Percentiles rank a stretch among this genome's conserved stretches.
Evolutionary conservation across 352 stramenopile species (phyloP).

Genomic region (Lagenidium sp.): DNA sequence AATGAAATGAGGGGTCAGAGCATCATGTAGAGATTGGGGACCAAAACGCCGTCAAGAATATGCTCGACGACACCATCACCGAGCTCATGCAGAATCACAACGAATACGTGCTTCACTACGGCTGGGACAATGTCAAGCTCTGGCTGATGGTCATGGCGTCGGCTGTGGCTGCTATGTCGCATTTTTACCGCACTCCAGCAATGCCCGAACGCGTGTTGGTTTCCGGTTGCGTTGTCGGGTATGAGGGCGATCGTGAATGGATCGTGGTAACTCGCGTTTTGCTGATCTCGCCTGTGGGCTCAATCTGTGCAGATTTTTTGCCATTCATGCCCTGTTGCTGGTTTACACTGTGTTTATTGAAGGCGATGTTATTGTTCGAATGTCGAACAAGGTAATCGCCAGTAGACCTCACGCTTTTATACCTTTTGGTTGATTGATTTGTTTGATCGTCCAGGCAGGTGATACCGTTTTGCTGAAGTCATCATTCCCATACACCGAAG

Average conservation of each 20-base stretch:
- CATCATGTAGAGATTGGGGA: conserved; percentile 67
- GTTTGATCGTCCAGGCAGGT: conserved; percentile 10
- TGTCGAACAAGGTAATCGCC: conserved; percentile 45
- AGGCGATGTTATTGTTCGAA: conserved; percentile 65
- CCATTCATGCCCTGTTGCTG: conserved; percentile 67
- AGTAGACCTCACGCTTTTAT: neutral
- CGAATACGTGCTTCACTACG: conserved; percentile 56
- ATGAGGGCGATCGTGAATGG: conserved; percentile 3
- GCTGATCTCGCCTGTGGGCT: neutral
- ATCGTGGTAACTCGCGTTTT: too few species aligned
- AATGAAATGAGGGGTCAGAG: too few species aligned
- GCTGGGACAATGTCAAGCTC: conserved; percentile 80
- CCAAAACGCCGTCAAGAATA: conserved; percentile 82
- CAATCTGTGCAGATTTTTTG: conserved; percentile 51
- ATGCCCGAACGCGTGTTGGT: conserved; percentile 62
- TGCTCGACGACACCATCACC: conserved; percentile 73
- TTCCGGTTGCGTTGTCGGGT: conserved; percentile 61
- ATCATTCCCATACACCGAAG: conserved; percentile 56
- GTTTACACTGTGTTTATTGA: conserved; percentile 65
- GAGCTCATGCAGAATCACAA: conserved; percentile 62
- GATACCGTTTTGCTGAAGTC: conserved; percentile 53
- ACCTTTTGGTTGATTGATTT: neutral
- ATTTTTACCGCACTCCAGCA: conserved; percentile 55
- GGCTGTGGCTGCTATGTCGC: conserved; percentile 45
- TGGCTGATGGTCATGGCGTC: conserved; percentile 65